Percentiles rank a stretch among this genome's conserved stretches.
Evolutionary conservation across 2,329 filamentous ascomycete species (phyloP).

Genomic region (Microsporum audouinii): DNA sequence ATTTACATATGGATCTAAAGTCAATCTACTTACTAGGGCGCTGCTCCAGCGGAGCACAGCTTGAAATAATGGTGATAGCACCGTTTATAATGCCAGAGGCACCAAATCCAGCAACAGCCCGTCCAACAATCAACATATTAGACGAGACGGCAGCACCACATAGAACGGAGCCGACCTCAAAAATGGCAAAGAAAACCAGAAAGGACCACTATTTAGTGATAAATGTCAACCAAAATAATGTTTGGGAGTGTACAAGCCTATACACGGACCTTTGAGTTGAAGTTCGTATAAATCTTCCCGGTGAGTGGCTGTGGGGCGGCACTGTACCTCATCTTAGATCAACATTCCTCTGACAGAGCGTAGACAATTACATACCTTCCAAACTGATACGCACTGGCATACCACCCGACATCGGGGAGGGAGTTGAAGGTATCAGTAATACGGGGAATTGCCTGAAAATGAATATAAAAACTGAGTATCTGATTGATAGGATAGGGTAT

Average conservation of each 20-base stretch:
- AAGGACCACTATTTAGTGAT: slow-evolving; percentile 20
- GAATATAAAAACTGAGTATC: background rate
- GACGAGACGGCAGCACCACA: slow-evolving; percentile 19
- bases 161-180: slow-evolving; percentile 21
- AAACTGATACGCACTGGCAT: slow-evolving; percentile 15
- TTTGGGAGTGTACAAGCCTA: slow-evolving; percentile 10
- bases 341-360: background rate
- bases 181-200: slow-evolving; percentile 23
- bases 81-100: slow-evolving; percentile 19
- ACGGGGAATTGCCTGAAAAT: slow-evolving; percentile 13
- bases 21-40: background rate
- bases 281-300: slow-evolving; percentile 22
- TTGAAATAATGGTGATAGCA: slow-evolving; percentile 14
- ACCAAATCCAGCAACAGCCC: slow-evolving; percentile 18
- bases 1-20: background rate
- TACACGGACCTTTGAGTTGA: slow-evolving; percentile 22
- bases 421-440: slow-evolving; percentile 20
- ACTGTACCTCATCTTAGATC: background rate
- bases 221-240: slow-evolving; percentile 17
- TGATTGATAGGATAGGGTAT: background rate
- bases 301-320: slow-evolving; percentile 19
- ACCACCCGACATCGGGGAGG: slow-evolving; percentile 19
- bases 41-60: background rate
- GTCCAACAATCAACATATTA: slow-evolving; percentile 22
- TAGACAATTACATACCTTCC: slow-evolving; percentile 3